Percentiles rank a stretch among this genome's conserved stretches.
Evolutionary conservation across 1,284 basidiomycete species (phyloP).

Genomic region (Tranzscheliella williamsii): DNA sequence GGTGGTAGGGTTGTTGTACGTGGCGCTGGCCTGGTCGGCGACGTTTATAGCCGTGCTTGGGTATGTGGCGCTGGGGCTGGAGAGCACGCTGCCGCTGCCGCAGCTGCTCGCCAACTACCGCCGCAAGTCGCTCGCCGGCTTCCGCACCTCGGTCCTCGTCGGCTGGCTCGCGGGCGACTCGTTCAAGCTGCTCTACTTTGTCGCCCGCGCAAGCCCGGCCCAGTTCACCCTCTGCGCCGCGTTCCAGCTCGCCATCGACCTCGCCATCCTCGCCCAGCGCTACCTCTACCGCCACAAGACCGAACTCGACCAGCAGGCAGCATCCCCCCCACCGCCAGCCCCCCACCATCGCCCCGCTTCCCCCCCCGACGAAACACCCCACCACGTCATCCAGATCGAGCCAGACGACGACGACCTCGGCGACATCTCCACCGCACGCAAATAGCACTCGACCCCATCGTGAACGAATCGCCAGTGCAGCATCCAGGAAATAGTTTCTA

Average conservation of each 20-base stretch:
- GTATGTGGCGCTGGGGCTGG: conserved; percentile 71
- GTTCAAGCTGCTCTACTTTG: conserved; percentile 58
- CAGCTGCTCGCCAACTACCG: conserved; percentile 66
- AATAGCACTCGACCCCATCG: no score
- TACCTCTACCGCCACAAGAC: conserved; percentile 56
- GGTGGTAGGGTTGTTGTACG: conserved; percentile 58
- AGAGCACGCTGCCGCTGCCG: conserved; percentile 60
- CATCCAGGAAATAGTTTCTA: no score
- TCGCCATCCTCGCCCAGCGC: conserved; percentile 55
- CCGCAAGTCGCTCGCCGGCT: conserved; percentile 78
- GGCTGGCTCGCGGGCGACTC: conserved; percentile 62
- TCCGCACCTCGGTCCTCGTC: conserved; percentile 75
- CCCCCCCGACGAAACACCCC: conserved; percentile 1
- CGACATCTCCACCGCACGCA: background rate
- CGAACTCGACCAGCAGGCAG: conserved; percentile 11
- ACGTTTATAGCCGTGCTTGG: conserved; percentile 73
- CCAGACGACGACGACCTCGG: conserved; percentile 36
- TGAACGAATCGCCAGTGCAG: no score
- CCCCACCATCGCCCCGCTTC: no score
- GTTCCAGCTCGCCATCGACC: conserved; percentile 59
- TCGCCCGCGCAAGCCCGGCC: conserved; percentile 23
- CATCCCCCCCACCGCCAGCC: background rate
- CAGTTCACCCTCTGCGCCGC: conserved; percentile 45
- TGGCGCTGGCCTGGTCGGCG: conserved; percentile 73
- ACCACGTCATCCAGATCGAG: conserved; percentile 31